These are phyloP conservation scores for Blastobotrys petasosporus DNA, from an alignment of 1,139 yeast genomes.

Conservation along the genomic window DNA sequence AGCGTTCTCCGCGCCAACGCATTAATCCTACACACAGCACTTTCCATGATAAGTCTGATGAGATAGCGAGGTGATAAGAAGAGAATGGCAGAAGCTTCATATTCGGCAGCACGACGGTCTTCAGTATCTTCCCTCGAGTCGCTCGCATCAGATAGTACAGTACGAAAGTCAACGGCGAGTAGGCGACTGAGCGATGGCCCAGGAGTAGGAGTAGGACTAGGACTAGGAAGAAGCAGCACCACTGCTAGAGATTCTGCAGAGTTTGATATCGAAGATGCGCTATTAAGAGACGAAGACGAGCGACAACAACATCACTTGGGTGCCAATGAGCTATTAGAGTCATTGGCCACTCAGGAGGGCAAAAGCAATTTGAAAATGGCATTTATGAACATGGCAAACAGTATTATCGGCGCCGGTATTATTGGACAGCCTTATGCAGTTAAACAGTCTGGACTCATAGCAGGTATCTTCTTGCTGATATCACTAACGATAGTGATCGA, in stretches of 20 bases:
- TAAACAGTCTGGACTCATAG: constrained; percentile 67
- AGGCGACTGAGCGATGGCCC: too few relatives aligned
- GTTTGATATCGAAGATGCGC: constrained; percentile 13
- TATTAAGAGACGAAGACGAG: constrained; percentile 6
- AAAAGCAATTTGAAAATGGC: constrained; percentile 69
- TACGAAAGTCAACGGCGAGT: too few relatives aligned
- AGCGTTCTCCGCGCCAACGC: too few relatives aligned
- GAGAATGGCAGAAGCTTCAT: background rate
- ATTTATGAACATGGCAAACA: constrained; percentile 95
- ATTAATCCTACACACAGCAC: too few relatives aligned
- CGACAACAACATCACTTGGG: constrained; percentile 15
- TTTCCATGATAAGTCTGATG: background rate
- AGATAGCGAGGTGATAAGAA: background rate
- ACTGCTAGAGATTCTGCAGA: constrained; percentile 1
- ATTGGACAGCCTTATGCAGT: constrained; percentile 93
- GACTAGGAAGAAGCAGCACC: too few relatives aligned
- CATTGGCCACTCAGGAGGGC: constrained; percentile 34
- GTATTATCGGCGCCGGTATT: constrained; percentile 87
- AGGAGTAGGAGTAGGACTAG: too few relatives aligned
- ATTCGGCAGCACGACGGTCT: background rate
- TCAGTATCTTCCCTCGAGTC: constrained; percentile 2
- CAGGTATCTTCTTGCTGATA: constrained; percentile 61
- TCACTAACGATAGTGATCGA: constrained; percentile 67
- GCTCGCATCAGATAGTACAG: too few relatives aligned
- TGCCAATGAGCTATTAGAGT: constrained; percentile 23